Percentiles rank a stretch among this genome's conserved stretches.
Evolutionary conservation across 208 protist species (phyloP).

Genomic region (Acanthamoeba lenticulata): DNA sequence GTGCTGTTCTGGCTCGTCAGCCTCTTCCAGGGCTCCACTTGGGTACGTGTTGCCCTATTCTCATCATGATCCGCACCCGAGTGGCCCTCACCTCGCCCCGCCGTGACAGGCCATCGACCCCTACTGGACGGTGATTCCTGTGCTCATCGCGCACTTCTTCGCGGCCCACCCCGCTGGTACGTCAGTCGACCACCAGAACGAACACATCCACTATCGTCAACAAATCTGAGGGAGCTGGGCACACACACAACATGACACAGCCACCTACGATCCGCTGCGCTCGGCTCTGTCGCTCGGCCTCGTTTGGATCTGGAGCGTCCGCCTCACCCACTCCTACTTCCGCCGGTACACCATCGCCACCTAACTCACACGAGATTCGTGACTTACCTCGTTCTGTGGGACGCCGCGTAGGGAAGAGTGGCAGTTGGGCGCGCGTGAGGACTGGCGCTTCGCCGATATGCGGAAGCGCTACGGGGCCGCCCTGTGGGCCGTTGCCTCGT

Average conservation of each 20-base stretch:
- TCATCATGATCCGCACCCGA: neutral
- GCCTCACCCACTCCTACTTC: conserved; percentile 69
- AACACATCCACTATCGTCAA: no score
- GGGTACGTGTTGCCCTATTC: conserved; percentile 2
- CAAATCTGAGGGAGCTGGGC: no score
- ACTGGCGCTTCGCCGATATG: conserved; percentile 68
- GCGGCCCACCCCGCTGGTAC: conserved; percentile 28
- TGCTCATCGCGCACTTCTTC: conserved; percentile 57
- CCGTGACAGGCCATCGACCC: conserved; percentile 36
- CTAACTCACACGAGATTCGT: neutral
- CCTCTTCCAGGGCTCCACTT: conserved; percentile 62
- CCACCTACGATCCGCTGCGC: neutral
- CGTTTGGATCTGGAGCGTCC: conserved; percentile 54
- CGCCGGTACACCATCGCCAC: neutral
- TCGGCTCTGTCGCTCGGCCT: conserved; percentile 27
- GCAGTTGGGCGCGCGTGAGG: conserved; percentile 53
- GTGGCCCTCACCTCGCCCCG: neutral
- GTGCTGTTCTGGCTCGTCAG: conserved; percentile 67
- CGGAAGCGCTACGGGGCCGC: neutral
- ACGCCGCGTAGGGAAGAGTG: conserved; percentile 30
- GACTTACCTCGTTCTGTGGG: neutral
- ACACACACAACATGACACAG: neutral
- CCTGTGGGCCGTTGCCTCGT: neutral
- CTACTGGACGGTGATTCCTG: conserved; percentile 64
- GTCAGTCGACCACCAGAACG: neutral